These are phyloP conservation scores for Torulaspora gathmanii DNA, from an alignment of 805 yeast species.

Conservation along the genomic window DNA sequence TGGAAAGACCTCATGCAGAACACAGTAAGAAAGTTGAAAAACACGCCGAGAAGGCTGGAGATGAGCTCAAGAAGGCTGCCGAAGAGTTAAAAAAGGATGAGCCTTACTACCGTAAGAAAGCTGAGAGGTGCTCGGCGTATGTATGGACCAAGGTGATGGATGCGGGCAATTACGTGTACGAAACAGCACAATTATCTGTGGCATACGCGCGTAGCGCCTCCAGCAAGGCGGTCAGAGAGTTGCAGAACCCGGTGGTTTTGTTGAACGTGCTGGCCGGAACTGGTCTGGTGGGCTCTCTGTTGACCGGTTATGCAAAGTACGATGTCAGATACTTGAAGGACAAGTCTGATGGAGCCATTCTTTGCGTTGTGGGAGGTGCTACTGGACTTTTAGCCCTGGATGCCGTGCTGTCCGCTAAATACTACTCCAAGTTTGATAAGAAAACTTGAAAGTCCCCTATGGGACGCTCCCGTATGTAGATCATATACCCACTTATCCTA, in stretches of 20 bases:
- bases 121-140: conserved; percentile 21
- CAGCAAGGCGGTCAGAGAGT: conserved; percentile 34
- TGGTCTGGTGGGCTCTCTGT: conserved; percentile 46
- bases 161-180: conserved; percentile 2
- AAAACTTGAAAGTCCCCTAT: conserved; percentile 15
- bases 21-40: conserved; percentile 10
- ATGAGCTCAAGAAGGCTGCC: conserved; percentile 33
- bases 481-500: not conserved
- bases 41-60: conserved; percentile 21
- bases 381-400: conserved; percentile 54
- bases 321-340: conserved; percentile 44
- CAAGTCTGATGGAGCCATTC: conserved; percentile 44
- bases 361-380: conserved; percentile 48
- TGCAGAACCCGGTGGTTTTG: conserved; percentile 59
- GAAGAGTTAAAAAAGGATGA: conserved; percentile 35
- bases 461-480: not conserved
- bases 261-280: conserved; percentile 48
- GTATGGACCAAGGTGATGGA: not conserved
- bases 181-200: conserved; percentile 14
- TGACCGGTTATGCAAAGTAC: conserved; percentile 47
- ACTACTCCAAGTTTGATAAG: conserved; percentile 53
- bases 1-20: conserved; percentile 13
- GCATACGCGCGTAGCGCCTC: conserved; percentile 18
- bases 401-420: conserved; percentile 48
- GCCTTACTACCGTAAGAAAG: conserved; percentile 26